Percentiles rank a stretch among this genome's conserved stretches.
These are phyloP conservation scores for Bimuria novae-zelandiae DNA, from an alignment of 2,329 filamentous ascomycete species.

Conservation along the genomic window DNA sequence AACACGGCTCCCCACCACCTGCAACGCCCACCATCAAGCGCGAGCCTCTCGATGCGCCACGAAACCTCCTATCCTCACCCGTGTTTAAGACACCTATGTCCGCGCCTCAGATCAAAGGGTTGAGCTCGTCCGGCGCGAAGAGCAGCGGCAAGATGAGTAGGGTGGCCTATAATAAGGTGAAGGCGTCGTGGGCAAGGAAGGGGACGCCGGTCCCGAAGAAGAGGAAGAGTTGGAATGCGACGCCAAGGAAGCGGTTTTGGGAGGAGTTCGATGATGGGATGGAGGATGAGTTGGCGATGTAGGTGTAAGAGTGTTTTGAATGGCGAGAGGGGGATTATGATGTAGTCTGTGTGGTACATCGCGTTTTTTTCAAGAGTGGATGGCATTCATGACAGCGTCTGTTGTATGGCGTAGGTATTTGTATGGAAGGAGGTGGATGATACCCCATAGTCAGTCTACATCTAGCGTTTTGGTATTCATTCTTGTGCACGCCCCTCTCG, in stretches of 20 bases:
- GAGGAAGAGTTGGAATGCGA: constrained; percentile 13
- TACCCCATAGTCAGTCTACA: too few relatives aligned
- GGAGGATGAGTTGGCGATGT: constrained; percentile 35
- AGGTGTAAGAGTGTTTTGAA: constrained; percentile 3
- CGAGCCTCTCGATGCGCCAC: constrained; percentile 24
- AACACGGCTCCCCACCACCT: background rate
- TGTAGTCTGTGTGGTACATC: too few relatives aligned
- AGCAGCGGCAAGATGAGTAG: constrained; percentile 14
- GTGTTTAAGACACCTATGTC: constrained; percentile 21
- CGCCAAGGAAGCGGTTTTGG: constrained; percentile 15
- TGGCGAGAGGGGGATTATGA: too few relatives aligned
- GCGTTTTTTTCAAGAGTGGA: too few relatives aligned
- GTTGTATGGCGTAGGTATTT: too few relatives aligned
- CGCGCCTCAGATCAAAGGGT: constrained; percentile 1
- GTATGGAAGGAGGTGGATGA: too few relatives aligned
- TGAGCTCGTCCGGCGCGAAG: constrained; percentile 6
- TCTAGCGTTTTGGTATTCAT: too few relatives aligned
- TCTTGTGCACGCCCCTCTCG: too few relatives aligned
- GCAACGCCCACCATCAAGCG: constrained; percentile 23
- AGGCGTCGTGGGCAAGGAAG: constrained; percentile 27
- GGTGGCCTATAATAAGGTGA: constrained; percentile 25
- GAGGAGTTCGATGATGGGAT: constrained; percentile 20
- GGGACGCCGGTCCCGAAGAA: constrained; percentile 15
- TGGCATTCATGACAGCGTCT: too few relatives aligned
- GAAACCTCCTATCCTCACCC: constrained; percentile 15